Percentiles rank a stretch among this genome's conserved stretches.
These are phyloP conservation scores for Cardiosporidium cionae DNA, from an alignment of 169 alveolate genomes.

Conservation along the genomic window DNA sequence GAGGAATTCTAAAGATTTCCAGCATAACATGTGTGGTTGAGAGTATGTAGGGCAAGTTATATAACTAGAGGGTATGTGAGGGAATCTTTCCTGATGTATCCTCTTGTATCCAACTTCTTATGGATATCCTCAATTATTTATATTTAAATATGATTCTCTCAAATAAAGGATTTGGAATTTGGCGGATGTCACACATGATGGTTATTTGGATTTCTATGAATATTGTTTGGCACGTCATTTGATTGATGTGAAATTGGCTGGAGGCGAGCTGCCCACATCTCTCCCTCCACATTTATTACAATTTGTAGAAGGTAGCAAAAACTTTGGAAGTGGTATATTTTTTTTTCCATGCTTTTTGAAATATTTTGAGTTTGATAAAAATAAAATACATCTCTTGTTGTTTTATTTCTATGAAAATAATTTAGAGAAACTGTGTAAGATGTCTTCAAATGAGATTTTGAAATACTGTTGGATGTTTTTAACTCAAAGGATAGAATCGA, in stretches of 20 bases:
- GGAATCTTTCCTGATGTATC: no score
- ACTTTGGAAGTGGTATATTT: neutral
- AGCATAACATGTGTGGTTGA: no score
- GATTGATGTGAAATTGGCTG: conserved; percentile 44
- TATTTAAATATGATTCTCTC: no score
- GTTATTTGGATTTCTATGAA: conserved; percentile 45
- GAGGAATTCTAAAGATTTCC: no score
- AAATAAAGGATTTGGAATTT: conserved; percentile 39
- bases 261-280: conserved; percentile 37
- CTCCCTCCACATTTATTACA: conserved; percentile 8
- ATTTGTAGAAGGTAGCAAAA: neutral
- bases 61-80: no score
- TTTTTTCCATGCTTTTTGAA: neutral
- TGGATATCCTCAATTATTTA: no score
- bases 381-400: neutral
- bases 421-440: neutral
- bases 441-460: neutral
- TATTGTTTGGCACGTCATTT: conserved; percentile 44
- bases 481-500: neutral
- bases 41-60: no score
- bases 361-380: neutral
- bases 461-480: neutral
- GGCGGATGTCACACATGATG: conserved; percentile 45
- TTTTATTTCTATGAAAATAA: neutral
- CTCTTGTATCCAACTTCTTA: no score